phyloP scores from a whole-genome alignment of 2,329 filamentous ascomycete genomes.

The Neophaeococcomyces mojaviensis region DNA sequence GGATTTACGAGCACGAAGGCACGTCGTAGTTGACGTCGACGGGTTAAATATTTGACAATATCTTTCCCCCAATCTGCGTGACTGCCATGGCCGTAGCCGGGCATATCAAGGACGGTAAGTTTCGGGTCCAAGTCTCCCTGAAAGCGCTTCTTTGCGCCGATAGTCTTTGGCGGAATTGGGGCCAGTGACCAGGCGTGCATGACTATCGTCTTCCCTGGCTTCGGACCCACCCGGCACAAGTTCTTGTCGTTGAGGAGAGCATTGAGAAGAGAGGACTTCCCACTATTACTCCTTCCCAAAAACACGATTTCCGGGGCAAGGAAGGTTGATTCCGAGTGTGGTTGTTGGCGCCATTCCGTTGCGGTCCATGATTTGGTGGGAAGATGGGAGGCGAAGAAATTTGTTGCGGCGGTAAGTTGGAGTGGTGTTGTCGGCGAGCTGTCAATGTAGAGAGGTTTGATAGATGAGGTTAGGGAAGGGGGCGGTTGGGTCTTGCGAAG shows the following conservation, averaged over 20 bases:
- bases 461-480: not conserved
- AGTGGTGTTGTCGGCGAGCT: conserved; percentile 36
- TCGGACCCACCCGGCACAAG: conserved; percentile 27
- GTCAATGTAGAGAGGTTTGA: conserved; percentile 38
- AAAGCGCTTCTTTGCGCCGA: conserved; percentile 24
- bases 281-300: conserved; percentile 62
- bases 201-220: conserved; percentile 54
- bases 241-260: conserved; percentile 43
- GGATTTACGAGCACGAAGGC: conserved; percentile 60
- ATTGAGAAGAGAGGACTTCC: conserved; percentile 62
- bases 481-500: not conserved
- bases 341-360: conserved; percentile 53
- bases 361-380: conserved; percentile 54
- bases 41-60: conserved; percentile 60
- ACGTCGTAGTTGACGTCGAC: conserved; percentile 54
- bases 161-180: conserved; percentile 31
- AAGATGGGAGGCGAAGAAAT: conserved; percentile 41
- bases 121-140: conserved; percentile 30
- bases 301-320: conserved; percentile 57
- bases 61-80: conserved; percentile 56
- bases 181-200: conserved; percentile 62
- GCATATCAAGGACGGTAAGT: conserved; percentile 61
- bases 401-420: conserved; percentile 36
- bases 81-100: conserved; percentile 60
- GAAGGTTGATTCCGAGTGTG: conserved; percentile 34